Percentiles rank a stretch among this genome's conserved stretches.
Evolutionary conservation across 2,329 filamentous ascomycete genomes (phyloP).

Genomic region (Hawksworthiomyces lignivorus): DNA sequence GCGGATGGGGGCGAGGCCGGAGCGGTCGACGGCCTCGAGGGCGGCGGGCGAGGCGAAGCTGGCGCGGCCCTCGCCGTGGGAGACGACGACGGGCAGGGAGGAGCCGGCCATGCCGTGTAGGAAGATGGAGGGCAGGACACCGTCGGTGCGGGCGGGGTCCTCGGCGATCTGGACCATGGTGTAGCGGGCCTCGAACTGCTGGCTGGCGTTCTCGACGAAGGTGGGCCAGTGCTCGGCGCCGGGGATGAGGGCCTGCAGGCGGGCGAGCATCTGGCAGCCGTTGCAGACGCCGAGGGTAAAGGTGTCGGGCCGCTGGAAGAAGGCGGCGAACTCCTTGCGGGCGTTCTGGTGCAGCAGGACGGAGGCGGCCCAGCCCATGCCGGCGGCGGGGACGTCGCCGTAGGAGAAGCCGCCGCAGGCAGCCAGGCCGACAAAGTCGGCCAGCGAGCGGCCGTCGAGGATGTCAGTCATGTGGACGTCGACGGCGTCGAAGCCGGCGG

Average conservation of each 20-base stretch:
- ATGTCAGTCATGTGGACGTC: slow-evolving; percentile 98
- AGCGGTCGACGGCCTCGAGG: slow-evolving; percentile 48
- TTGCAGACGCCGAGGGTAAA: slow-evolving; percentile 95
- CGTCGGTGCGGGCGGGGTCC: slow-evolving; percentile 28
- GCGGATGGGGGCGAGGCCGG: slow-evolving; percentile 66
- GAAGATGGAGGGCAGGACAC: slow-evolving; percentile 62
- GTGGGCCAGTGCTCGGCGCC: slow-evolving; percentile 78
- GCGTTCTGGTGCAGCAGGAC: slow-evolving; percentile 82
- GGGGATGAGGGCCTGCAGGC: slow-evolving; percentile 76
- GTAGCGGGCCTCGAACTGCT: slow-evolving; percentile 85
- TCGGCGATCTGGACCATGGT: slow-evolving; percentile 74
- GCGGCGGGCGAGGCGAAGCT: slow-evolving; percentile 51
- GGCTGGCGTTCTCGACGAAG: slow-evolving; percentile 75
- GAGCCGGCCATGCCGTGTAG: slow-evolving; percentile 81
- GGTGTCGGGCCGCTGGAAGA: slow-evolving; percentile 83
- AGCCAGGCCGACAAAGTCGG: slow-evolving; percentile 78
- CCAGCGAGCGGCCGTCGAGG: slow-evolving; percentile 68
- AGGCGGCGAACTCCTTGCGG: slow-evolving; percentile 69
- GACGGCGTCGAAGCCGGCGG: slow-evolving; percentile 82
- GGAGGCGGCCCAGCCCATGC: slow-evolving; percentile 91
- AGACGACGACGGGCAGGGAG: slow-evolving; percentile 75
- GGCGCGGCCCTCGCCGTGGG: slow-evolving; percentile 86
- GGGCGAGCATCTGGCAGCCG: slow-evolving; percentile 88
- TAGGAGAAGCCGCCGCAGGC: slow-evolving; percentile 98
- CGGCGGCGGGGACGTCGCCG: slow-evolving; percentile 71